Evolutionary conservation across 73 alveolate species (phyloP).

Genomic region (Uronychia setigera): DNA sequence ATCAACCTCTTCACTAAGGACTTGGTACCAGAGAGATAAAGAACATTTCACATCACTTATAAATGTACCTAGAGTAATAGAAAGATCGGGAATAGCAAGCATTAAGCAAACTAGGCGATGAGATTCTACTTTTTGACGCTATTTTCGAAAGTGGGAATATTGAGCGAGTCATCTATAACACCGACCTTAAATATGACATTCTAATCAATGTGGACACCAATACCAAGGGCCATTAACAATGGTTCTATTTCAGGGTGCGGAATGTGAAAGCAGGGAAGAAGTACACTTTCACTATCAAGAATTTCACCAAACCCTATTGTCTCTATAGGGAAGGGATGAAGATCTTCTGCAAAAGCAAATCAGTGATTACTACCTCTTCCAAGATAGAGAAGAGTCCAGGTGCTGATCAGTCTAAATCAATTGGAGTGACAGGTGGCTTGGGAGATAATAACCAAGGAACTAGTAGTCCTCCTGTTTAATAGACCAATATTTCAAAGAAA

Average conservation of each 20-base stretch:
- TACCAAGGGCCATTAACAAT: slow-evolving; percentile 92
- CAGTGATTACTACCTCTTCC: background rate
- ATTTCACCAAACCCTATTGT: slow-evolving; percentile 66
- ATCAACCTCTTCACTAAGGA: background rate
- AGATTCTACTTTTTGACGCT: slow-evolving; percentile 41
- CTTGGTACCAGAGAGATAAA: background rate
- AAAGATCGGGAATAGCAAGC: background rate
- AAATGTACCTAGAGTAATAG: background rate
- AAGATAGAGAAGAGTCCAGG: too few relatives aligned
- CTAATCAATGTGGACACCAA: slow-evolving; percentile 84
- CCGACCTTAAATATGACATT: slow-evolving; percentile 64
- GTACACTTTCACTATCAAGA: slow-evolving; percentile 74
- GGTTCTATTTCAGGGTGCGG: slow-evolving; percentile 93
- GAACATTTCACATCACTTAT: background rate
- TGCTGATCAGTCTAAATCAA: too few relatives aligned
- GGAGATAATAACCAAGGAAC: too few relatives aligned
- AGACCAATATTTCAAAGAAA: too few relatives aligned
- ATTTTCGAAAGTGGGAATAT: slow-evolving; percentile 71
- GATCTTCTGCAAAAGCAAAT: background rate
- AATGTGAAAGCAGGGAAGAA: slow-evolving; percentile 62
- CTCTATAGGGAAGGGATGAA: slow-evolving; percentile 68
- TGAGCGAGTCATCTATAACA: slow-evolving; percentile 32
- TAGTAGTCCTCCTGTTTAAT: too few relatives aligned
- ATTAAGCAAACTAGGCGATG: background rate
- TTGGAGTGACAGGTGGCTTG: too few relatives aligned